Evolutionary conservation across 768 basidiomycete species (phyloP), one percentile per base, ranked within the genome.

Genomic region (Wakefieldia striispora): DNA sequence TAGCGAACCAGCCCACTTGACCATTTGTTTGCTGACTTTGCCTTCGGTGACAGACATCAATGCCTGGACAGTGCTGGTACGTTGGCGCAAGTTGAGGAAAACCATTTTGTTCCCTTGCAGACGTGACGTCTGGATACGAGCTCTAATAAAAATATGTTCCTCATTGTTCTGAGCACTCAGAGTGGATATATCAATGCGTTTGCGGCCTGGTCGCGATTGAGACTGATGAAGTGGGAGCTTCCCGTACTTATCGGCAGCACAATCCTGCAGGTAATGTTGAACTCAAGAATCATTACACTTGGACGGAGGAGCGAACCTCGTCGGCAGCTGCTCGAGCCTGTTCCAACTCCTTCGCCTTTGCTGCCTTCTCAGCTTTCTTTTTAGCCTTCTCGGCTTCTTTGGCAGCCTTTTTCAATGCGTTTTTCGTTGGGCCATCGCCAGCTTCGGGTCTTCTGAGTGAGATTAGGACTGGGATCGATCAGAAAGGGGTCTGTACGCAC

Each of bases 51-150:
- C 81, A 41, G 75, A 70, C 52, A 95, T 74, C 35, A 98, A 73
- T 31, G 88, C 94, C 66, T 98, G 95, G 9, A 99, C 84, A 47
- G 95, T 78, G 63, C 87, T 78, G 13, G 79, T 85, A 58, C 89
- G 81, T 68, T 99, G 95, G 51, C 95, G 88, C 47, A 99, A 78
- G 64, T 86, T 85, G 45, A 98, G 72, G 72, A 99, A 99, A 44
- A 90, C 89, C 83, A 97, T 93, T 75, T 93, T 99, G 72, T 82
- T 90, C 58, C 91, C 93, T 68, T 97, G 91, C 0, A 90, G 88
- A 47, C 97, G 86, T 23, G 88, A 86, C 14, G 88, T 94, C 66
- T 95, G 92, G 38, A 99, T 77, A 47, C 97, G 83, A 12, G 93
- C 94, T 56, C 95, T 88, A 53, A 98, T 73, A 50, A 91, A 72